A percentile compares a stretch with the other conserved stretches of the same genome.
Evolutionary conservation across 2,329 filamentous ascomycete genomes (phyloP).

Genomic region (Talaromyces funiculosus): DNA sequence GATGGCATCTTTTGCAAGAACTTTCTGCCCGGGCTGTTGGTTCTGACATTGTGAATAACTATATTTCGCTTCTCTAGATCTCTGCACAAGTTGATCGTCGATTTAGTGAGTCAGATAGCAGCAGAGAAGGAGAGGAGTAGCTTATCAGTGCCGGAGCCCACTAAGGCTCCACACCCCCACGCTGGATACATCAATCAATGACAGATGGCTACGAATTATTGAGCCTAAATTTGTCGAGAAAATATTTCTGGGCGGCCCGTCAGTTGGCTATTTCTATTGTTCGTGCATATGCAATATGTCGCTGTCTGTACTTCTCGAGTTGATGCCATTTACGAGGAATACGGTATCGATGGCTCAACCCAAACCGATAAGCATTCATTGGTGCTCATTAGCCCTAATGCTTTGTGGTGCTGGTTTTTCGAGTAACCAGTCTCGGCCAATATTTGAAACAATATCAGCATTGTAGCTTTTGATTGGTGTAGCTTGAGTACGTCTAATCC

Average conservation of each 20-base stretch:
- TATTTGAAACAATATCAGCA: neutral
- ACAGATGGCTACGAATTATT: neutral
- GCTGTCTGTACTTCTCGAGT: neutral
- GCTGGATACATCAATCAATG: neutral
- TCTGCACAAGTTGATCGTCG: neutral
- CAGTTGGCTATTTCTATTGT: neutral
- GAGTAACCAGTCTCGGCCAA: no score
- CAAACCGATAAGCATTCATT: neutral
- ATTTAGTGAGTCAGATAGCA: neutral
- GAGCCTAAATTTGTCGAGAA: neutral
- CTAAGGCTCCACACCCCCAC: neutral
- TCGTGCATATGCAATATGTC: neutral
- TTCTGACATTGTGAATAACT: neutral
- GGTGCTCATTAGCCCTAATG: neutral
- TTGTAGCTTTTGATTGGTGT: neutral
- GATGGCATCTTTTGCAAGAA: slow-evolving; percentile 3
- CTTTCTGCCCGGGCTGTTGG: slow-evolving; percentile 2
- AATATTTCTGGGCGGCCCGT: no score
- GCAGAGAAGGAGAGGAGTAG: neutral
- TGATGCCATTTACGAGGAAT: neutral
- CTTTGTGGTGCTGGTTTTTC: neutral
- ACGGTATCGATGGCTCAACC: neutral
- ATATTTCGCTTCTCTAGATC: neutral
- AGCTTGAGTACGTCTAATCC: neutral
- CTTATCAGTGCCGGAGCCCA: neutral